A percentile compares a stretch with the other conserved stretches of the same genome.
Evolutionary conservation across 257 asterid species (phyloP).

Genomic region (Anisodus tanguticus): DNA sequence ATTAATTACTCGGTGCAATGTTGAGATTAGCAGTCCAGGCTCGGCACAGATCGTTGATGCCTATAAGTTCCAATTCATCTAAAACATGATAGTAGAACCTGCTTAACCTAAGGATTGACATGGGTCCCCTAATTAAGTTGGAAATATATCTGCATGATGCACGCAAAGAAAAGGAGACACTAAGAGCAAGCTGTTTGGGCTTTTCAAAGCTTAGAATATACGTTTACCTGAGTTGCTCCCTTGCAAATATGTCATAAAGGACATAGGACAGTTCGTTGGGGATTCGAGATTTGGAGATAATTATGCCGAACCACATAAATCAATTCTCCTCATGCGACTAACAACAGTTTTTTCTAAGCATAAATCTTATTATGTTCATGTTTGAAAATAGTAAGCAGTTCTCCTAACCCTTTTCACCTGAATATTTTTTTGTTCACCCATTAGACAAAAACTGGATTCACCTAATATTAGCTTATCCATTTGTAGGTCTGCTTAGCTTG

Average conservation of each 20-base stretch:
- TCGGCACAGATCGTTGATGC: neutral
- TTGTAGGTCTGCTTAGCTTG: neutral
- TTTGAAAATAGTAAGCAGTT: constrained; percentile 19
- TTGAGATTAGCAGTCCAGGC: neutral
- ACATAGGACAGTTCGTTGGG: too few species aligned
- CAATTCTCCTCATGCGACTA: neutral
- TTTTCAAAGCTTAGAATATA: too few species aligned
- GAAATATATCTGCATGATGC: neutral
- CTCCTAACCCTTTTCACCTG: constrained; percentile 30
- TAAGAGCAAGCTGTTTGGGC: too few species aligned
- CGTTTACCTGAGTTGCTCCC: too few species aligned
- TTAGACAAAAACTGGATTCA: neutral
- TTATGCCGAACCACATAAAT: too few species aligned
- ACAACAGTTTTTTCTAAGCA: neutral
- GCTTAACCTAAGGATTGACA: neutral
- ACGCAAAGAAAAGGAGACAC: too few species aligned
- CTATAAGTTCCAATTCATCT: neutral
- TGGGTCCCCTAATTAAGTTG: neutral
- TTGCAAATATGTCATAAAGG: too few species aligned
- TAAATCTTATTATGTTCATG: neutral
- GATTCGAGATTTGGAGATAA: too few species aligned
- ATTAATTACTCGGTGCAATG: neutral
- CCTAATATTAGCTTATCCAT: constrained; percentile 23
- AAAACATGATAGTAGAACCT: neutral
- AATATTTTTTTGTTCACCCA: neutral